phyloP scores from a whole-genome alignment of 2,329 filamentous ascomycete genomes.

The Hymenoscyphus linearis region DNA sequence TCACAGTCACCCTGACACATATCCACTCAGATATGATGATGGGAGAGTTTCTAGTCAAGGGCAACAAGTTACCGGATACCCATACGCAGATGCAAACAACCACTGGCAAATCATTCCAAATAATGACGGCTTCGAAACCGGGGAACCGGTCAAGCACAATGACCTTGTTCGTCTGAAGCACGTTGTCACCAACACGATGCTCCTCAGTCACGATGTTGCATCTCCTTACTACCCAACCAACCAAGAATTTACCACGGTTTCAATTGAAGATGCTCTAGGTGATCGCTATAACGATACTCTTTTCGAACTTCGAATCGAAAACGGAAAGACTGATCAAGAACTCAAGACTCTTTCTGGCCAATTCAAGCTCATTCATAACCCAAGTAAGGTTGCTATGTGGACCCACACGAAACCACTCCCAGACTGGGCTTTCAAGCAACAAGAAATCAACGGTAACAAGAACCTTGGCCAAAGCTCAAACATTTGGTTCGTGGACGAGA shows the following conservation, averaged over 20 bases:
- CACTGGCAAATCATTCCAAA: conserved; percentile 88
- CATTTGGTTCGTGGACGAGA: conserved; percentile 89
- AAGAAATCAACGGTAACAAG: conserved; percentile 99
- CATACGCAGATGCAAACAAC: conserved; percentile 98
- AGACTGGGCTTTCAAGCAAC: conserved; percentile 95
- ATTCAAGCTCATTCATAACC: conserved; percentile 93
- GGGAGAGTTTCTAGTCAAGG: conserved; percentile 95
- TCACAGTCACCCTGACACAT: conserved; percentile 84
- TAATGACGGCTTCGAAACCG: conserved; percentile 51
- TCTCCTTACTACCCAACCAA: conserved; percentile 96
- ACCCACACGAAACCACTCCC: conserved; percentile 92
- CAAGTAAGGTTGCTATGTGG: conserved; percentile 98
- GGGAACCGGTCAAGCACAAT: conserved; percentile 70
- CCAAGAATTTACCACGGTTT: conserved; percentile 91
- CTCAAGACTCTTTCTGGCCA: conserved; percentile 89
- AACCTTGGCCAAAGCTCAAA: conserved; percentile 85
- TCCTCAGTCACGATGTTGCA: conserved; percentile 93
- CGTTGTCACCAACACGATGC: conserved; percentile 74
- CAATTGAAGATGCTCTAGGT: conserved; percentile 65
- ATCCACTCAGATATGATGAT: conserved; percentile 94
- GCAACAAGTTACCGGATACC: conserved; percentile 97
- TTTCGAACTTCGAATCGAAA: conserved; percentile 88
- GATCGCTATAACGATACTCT: conserved; percentile 80
- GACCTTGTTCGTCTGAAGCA: conserved; percentile 85
- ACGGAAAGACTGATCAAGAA: conserved; percentile 72